A percentile compares a stretch with the other conserved stretches of the same genome.
Conservation (phyloP, 345 rosid genomes). For the Arabis alpina region DNA sequence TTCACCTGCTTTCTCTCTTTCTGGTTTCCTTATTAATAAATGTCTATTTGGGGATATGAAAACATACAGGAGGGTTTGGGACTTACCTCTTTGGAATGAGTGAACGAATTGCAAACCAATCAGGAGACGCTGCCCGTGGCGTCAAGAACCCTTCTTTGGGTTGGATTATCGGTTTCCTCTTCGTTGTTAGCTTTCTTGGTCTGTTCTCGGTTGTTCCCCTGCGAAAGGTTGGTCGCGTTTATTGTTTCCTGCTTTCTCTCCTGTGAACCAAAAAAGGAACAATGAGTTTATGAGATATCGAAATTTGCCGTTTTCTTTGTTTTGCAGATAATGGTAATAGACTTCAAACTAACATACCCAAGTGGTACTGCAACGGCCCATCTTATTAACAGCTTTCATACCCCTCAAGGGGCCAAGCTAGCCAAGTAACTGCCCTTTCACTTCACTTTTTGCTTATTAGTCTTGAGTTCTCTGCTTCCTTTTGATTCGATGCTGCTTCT, state of each 20-base stretch:
- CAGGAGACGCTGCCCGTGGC: conserved; percentile 46
- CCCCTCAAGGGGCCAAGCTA: conserved; percentile 70
- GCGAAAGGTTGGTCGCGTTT: conserved; percentile 58
- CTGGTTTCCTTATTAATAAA: conserved; percentile 12
- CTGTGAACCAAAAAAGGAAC: conserved; percentile 20
- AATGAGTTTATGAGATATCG: conserved; percentile 22
- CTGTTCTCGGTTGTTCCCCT: conserved; percentile 81
- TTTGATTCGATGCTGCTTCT: conserved; percentile 16
- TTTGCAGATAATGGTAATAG: conserved; percentile 73
- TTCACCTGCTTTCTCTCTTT: conserved; percentile 23
- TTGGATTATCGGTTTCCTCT: conserved; percentile 85
- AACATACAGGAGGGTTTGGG: conserved; percentile 68
- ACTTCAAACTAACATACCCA: conserved; percentile 75
- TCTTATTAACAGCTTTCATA: conserved; percentile 88
- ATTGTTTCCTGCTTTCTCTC: conserved; percentile 15
- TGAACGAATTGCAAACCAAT: conserved; percentile 55
- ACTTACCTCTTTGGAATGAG: conserved; percentile 84
- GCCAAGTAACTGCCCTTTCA: conserved; percentile 56
- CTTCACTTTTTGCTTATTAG: conserved; percentile 18
- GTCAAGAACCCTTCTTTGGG: conserved; percentile 58
- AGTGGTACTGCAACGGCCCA: conserved; percentile 89
- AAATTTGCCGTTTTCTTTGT: conserved; percentile 13
- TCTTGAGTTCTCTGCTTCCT: conserved; percentile 30
- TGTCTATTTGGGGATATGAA: conserved; percentile 32
- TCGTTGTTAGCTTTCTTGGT: conserved; percentile 88